A percentile compares a stretch with the other conserved stretches of the same genome.
Conservation (phyloP, 2,329 filamentous ascomycete species). For the Phyllosticta citrichinensis region DNA sequence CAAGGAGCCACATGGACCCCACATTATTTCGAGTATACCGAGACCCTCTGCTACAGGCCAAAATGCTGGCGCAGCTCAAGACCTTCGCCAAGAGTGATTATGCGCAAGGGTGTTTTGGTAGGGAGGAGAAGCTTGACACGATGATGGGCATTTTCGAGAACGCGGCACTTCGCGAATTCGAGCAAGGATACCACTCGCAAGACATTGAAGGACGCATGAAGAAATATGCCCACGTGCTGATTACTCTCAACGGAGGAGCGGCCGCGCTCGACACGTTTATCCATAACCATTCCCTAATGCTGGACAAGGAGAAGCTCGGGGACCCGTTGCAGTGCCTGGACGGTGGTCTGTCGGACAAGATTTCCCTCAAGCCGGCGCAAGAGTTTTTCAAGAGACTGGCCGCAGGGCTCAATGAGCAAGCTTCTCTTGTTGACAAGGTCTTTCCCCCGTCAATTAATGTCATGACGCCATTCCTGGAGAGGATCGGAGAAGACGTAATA, state of each 20-base stretch:
- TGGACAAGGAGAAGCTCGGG: constrained; percentile 59
- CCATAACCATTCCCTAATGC: constrained; percentile 77
- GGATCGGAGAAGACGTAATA: constrained; percentile 70
- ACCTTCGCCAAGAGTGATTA: constrained; percentile 74
- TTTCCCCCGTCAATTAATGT: constrained; percentile 65
- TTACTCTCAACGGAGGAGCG: constrained; percentile 68
- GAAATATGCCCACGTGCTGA: constrained; percentile 78
- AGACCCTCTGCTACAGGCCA: constrained; percentile 82
- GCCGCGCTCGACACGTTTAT: constrained; percentile 77
- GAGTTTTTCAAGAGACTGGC: constrained; percentile 70
- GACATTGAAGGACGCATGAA: constrained; percentile 85
- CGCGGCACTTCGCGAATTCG: constrained; percentile 82
- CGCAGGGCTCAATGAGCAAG: constrained; percentile 71
- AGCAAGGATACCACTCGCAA: constrained; percentile 79
- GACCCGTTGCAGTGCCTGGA: constrained; percentile 72
- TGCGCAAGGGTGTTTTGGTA: constrained; percentile 59
- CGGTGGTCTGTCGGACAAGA: constrained; percentile 40
- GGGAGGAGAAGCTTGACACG: constrained; percentile 61
- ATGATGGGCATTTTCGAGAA: constrained; percentile 83
- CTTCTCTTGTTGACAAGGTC: constrained; percentile 66
- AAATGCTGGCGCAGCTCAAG: constrained; percentile 73
- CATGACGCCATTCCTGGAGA: constrained; percentile 69
- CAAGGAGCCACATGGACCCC: constrained; percentile 66
- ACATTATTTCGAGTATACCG: constrained; percentile 78
- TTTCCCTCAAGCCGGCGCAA: constrained; percentile 71